phyloP scores from a whole-genome alignment of 2,329 filamentous ascomycete species.

The Monosporascus cannonballus region DNA sequence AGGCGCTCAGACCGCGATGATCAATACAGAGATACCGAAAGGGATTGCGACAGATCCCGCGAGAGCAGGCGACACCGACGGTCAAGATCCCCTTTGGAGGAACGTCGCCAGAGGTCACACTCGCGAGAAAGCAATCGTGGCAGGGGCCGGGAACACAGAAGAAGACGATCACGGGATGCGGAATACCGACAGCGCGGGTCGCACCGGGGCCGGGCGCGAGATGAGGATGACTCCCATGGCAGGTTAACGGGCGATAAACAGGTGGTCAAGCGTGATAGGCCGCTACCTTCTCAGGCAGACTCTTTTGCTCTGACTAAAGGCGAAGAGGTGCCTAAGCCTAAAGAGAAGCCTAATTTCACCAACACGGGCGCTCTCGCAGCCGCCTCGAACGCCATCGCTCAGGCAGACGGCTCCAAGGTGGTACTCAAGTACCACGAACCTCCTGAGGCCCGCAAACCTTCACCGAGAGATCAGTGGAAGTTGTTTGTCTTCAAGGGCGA shows the following conservation, averaged over 20 bases:
- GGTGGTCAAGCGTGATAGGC: constrained; percentile 35
- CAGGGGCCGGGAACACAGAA: constrained; percentile 19
- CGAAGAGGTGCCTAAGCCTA: constrained; percentile 50
- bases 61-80: constrained; percentile 16
- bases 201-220: constrained; percentile 16
- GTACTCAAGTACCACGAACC: constrained; percentile 96
- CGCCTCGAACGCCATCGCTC: constrained; percentile 71
- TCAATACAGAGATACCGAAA: constrained; percentile 6
- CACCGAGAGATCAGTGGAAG: constrained; percentile 73
- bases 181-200: constrained; percentile 20
- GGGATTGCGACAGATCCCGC: constrained; percentile 12
- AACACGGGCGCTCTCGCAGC: constrained; percentile 78
- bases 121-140: constrained; percentile 21
- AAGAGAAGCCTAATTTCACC: constrained; percentile 84
- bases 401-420: constrained; percentile 67
- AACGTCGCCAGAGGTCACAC: constrained; percentile 10
- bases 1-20: constrained; percentile 12
- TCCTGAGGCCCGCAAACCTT: constrained; percentile 81
- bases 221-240: constrained; percentile 6
- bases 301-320: constrained; percentile 52
- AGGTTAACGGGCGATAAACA: constrained; percentile 20
- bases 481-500: constrained; percentile 87
- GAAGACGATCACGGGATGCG: constrained; percentile 27
- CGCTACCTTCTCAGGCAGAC: constrained; percentile 53
- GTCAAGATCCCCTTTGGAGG: constrained; percentile 21